phyloP scores from a whole-genome alignment of 2,329 filamentous ascomycete genomes.

The Pseudohalonectria lignicola region DNA sequence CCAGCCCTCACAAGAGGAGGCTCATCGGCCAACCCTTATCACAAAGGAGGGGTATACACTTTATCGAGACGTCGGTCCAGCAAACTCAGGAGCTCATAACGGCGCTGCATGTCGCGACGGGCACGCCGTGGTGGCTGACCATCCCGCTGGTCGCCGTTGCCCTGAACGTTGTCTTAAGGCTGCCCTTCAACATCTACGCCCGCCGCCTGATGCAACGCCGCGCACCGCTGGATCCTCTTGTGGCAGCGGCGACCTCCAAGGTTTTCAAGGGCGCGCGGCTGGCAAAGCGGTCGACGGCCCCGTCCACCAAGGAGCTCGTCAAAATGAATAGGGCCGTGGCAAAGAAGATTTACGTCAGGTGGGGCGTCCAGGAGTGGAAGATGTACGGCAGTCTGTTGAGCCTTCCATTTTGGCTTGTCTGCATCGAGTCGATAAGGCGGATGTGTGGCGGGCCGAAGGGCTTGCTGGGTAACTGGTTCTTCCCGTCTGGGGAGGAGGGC shows the following conservation, averaged over 20 bases:
- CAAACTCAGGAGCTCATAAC: conserved; percentile 30
- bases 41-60: too few relatives aligned
- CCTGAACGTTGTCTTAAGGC: conserved; percentile 27
- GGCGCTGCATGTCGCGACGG: conserved; percentile 27
- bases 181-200: conserved; percentile 33
- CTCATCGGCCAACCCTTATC: too few relatives aligned
- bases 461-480: conserved; percentile 18
- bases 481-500: conserved; percentile 7
- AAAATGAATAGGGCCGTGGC: conserved; percentile 13
- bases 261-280: conserved; percentile 12
- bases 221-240: conserved; percentile 16
- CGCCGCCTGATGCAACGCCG: conserved; percentile 18
- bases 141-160: conserved; percentile 37
- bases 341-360: conserved; percentile 15
- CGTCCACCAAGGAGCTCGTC: conserved; percentile 12
- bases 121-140: conserved; percentile 41
- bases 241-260: conserved; percentile 20
- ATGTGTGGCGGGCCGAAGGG: conserved; percentile 29
- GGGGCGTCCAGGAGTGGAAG: conserved; percentile 37
- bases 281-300: conserved; percentile 5
- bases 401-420: conserved; percentile 37
- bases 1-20: not conserved
- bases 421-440: conserved; percentile 38
- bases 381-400: conserved; percentile 24
- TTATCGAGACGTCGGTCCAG: conserved; percentile 20